Conservation (phyloP, 805 yeast genomes). For the Brettanomyces custersianus region DNA sequence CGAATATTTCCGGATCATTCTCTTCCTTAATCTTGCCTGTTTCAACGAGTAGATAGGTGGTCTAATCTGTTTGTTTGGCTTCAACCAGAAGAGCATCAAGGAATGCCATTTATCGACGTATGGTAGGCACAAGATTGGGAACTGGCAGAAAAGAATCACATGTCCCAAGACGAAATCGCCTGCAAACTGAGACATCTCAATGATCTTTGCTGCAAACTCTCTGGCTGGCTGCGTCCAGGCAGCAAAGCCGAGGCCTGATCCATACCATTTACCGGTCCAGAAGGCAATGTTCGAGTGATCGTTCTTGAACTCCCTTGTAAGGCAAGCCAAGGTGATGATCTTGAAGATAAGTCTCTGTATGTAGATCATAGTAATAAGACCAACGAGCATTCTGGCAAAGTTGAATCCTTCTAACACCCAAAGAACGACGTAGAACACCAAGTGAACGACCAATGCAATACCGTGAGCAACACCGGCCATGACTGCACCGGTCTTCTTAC, state of each 20-base stretch:
- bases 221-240: constrained; percentile 94
- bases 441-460: constrained; percentile 79
- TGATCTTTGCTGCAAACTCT: constrained; percentile 88
- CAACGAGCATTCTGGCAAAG: constrained; percentile 80
- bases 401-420: constrained; percentile 95
- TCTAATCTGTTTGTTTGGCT: constrained; percentile 92
- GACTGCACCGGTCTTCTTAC: constrained; percentile 94
- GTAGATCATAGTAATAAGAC: constrained; percentile 75
- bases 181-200: constrained; percentile 91
- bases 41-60: constrained; percentile 96
- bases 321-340: constrained; percentile 62
- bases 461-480: constrained; percentile 96
- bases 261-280: constrained; percentile 99
- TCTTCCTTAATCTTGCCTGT: constrained; percentile 91
- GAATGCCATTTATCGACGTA: constrained; percentile 96
- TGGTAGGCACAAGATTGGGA: constrained; percentile 82
- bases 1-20: constrained; percentile 94
- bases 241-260: constrained; percentile 84
- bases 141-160: constrained; percentile 73
- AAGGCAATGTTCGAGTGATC: constrained; percentile 95
- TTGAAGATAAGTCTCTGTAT: constrained; percentile 84
- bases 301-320: constrained; percentile 94
- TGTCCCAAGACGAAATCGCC: constrained; percentile 96
- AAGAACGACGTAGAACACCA: constrained; percentile 86
- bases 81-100: constrained; percentile 96